A percentile compares a stretch with the other conserved stretches of the same genome.
phyloP scores from a whole-genome alignment of 148 eudicot species.

The Agrostemma githago region DNA sequence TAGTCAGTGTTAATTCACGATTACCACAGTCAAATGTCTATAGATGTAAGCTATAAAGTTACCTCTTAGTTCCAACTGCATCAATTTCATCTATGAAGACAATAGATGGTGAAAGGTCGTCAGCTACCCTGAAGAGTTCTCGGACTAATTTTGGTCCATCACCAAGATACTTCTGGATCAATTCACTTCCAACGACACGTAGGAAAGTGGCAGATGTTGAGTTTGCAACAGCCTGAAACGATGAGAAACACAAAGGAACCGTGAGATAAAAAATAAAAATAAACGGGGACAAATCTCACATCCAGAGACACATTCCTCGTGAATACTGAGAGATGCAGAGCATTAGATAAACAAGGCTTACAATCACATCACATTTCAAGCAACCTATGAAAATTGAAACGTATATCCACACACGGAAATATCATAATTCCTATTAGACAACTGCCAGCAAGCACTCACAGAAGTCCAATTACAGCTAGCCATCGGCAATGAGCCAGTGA shows the following conservation, averaged over 20 bases:
- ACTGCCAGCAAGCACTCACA: neutral
- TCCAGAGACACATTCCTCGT: neutral
- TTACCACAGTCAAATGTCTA: neutral
- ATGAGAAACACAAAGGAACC: neutral
- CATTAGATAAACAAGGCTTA: neutral
- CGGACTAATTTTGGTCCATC: conserved; percentile 95
- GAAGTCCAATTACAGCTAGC: neutral
- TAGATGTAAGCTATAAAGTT: neutral
- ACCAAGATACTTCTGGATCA: conserved; percentile 92
- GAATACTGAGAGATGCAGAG: neutral
- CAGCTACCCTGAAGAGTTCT: conserved; percentile 97
- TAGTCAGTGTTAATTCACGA: neutral
- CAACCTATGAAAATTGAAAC: neutral
- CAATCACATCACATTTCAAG: neutral
- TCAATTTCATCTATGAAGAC: conserved; percentile 98
- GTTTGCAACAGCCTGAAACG: conserved; percentile 86
- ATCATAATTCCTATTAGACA: neutral
- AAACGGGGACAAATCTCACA: neutral
- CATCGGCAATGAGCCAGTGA: neutral
- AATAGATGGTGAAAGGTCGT: conserved; percentile 94
- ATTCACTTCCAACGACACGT: conserved; percentile 96
- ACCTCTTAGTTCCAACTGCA: conserved; percentile 97
- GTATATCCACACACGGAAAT: neutral
- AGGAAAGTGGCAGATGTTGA: conserved; percentile 94
- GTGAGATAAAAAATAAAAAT: neutral